Evolutionary conservation across 495 filamentous ascomycete species (phyloP).

Genomic region (Penicillium crystallinum): DNA sequence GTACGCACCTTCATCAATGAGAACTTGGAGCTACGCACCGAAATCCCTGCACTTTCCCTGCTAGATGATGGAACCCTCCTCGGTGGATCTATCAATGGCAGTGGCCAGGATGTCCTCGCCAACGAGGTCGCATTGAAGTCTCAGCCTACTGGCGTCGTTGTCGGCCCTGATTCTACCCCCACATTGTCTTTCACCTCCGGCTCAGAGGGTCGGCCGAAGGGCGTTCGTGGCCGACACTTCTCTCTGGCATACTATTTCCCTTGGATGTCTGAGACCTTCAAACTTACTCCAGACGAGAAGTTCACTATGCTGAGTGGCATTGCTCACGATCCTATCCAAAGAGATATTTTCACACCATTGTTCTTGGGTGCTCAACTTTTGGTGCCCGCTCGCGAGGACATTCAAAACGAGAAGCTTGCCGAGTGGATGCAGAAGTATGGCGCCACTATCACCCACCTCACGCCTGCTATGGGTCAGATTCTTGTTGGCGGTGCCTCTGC

Average conservation of each 20-base stretch:
- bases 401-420: constrained; percentile 80
- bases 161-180: constrained; percentile 87
- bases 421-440: constrained; percentile 83
- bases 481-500: constrained; percentile 78
- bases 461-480: constrained; percentile 93
- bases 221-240: constrained; percentile 85
- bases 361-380: constrained; percentile 81
- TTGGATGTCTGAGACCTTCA: constrained; percentile 87
- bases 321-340: constrained; percentile 85
- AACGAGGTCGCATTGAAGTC: constrained; percentile 47
- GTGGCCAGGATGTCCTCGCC: constrained; percentile 63
- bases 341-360: constrained; percentile 91
- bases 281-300: constrained; percentile 64
- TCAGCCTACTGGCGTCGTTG: constrained; percentile 61
- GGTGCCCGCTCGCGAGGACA: constrained; percentile 78
- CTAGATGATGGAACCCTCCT: constrained; percentile 66
- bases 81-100: constrained; percentile 60
- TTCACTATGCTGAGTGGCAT: constrained; percentile 84
- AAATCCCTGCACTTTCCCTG: constrained; percentile 72
- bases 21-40: constrained; percentile 65
- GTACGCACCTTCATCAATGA: constrained; percentile 73
- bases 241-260: constrained; percentile 80
- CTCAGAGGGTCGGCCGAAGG: constrained; percentile 79
- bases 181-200: constrained; percentile 85
- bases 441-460: constrained; percentile 84